Evolutionary conservation across 192 early-diverging fungal species (phyloP).

Genomic region (Coemansia sp.): DNA sequence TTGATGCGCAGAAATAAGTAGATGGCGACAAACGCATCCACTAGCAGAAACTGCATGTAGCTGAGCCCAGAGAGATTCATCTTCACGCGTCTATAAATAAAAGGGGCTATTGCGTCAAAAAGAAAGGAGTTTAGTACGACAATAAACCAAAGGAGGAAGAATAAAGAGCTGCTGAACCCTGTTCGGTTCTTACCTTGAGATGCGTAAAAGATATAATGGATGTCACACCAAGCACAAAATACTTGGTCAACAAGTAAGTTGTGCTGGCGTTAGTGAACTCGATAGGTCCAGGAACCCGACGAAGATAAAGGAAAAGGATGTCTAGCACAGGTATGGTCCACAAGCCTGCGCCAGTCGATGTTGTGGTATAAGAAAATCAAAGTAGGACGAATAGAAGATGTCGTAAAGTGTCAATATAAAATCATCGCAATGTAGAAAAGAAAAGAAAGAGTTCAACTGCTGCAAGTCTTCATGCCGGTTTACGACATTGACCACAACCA

Average conservation of each 20-base stretch:
- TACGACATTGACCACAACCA: not conserved
- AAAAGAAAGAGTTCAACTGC: not conserved
- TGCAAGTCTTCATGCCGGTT: not conserved
- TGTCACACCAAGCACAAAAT: too few species aligned
- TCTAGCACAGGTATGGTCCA: not conserved
- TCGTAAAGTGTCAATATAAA: not conserved
- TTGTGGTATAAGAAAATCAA: not conserved
- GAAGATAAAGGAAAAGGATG: not conserved
- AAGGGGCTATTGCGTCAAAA: not conserved
- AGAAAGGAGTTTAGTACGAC: not conserved
- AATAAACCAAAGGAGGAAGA: not conserved
- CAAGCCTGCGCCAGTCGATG: not conserved
- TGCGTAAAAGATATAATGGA: not conserved
- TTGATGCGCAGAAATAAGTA: slow-evolving; percentile 41
- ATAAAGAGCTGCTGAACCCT: not conserved
- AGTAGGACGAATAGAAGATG: not conserved
- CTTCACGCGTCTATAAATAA: not conserved
- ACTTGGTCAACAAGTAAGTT: slow-evolving; percentile 5
- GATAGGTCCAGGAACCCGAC: not conserved
- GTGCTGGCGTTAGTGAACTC: not conserved
- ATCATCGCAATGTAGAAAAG: not conserved
- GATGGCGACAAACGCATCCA: slow-evolving; percentile 38
- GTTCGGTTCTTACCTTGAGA: not conserved
- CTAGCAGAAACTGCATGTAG: slow-evolving; percentile 51
- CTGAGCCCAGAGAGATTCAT: slow-evolving; percentile 53